Conservation (phyloP, 1,284 basidiomycete genomes). For the Fistulinella staudtii region DNA sequence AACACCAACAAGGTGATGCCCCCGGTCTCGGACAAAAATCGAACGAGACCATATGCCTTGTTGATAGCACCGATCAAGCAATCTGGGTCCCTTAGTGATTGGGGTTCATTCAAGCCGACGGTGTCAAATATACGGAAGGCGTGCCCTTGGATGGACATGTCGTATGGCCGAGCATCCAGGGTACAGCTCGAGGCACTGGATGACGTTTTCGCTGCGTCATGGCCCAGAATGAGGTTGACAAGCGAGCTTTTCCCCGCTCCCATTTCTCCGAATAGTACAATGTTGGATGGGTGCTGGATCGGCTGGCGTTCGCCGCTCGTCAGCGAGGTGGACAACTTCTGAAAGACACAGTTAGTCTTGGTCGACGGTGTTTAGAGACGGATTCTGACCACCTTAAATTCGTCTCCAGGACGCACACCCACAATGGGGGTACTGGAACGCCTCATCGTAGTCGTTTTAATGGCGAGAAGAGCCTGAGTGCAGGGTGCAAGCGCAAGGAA, state of each 20-base stretch:
- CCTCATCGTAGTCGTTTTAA: constrained; percentile 5
- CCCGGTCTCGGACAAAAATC: constrained; percentile 23
- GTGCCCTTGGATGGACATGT: constrained; percentile 17
- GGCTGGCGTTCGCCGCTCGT: constrained; percentile 8
- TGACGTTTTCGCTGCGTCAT: constrained; percentile 19
- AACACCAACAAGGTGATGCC: constrained; percentile 37
- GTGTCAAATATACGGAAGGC: constrained; percentile 31
- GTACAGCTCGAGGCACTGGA: constrained; percentile 23
- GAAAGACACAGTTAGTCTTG: constrained; percentile 2
- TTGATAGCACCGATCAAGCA: constrained; percentile 26
- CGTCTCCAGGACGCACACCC: background rate
- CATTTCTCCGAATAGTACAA: constrained; percentile 28
- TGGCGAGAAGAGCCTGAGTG: background rate
- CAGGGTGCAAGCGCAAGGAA: too few relatives aligned
- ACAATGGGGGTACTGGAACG: constrained; percentile 2
- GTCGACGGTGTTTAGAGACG: background rate
- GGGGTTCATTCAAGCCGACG: constrained; percentile 30
- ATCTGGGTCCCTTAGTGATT: constrained; percentile 26
- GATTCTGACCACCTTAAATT: constrained; percentile 14
- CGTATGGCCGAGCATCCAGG: constrained; percentile 23
- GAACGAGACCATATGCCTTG: constrained; percentile 29
- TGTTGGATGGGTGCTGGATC: constrained; percentile 16
- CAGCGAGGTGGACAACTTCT: constrained; percentile 7
- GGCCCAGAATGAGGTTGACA: constrained; percentile 24
- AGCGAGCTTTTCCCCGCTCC: constrained; percentile 32